A percentile compares a stretch with the other conserved stretches of the same genome.
Evolutionary conservation across 2,329 filamentous ascomycete species (phyloP).

Genomic region (Sphaerostilbella broomeana): DNA sequence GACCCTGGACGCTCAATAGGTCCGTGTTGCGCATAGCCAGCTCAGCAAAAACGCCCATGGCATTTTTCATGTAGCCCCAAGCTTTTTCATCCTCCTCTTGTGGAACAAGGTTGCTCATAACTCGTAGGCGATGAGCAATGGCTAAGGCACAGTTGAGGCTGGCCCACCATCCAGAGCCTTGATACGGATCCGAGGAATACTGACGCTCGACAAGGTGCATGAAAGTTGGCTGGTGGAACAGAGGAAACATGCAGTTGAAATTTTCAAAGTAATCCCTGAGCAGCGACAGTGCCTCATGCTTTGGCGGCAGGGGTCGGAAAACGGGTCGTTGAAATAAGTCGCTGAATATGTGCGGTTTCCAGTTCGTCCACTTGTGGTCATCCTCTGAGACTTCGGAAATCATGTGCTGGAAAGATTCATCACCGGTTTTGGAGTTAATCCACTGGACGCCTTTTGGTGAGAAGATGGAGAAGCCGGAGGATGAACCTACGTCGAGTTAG

Average conservation of each 20-base stretch:
- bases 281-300: conserved; percentile 79
- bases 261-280: conserved; percentile 95
- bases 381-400: conserved; percentile 86
- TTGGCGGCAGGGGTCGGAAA: conserved; percentile 76
- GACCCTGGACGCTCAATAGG: conserved; percentile 84
- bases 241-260: conserved; percentile 97
- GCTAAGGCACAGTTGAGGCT: conserved; percentile 89
- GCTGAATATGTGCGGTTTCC: conserved; percentile 95
- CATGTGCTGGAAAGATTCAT: conserved; percentile 89
- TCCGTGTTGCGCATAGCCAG: conserved; percentile 95
- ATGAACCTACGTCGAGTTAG: conserved; percentile 61
- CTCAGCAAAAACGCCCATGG: conserved; percentile 86
- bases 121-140: conserved; percentile 84
- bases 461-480: conserved; percentile 97
- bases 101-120: conserved; percentile 90
- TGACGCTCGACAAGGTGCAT: conserved; percentile 95
- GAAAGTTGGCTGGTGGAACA: conserved; percentile 96
- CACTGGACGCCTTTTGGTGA: conserved; percentile 96
- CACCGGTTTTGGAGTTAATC: conserved; percentile 98
- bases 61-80: conserved; percentile 95
- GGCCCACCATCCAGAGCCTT: conserved; percentile 97
- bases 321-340: conserved; percentile 83
- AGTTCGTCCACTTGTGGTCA: conserved; percentile 92
- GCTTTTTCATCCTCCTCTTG: conserved; percentile 90
- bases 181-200: conserved; percentile 86